Base-by-base conservation (phyloP, 73 alveolate species). In the Blepharisma japonicum region DNA sequence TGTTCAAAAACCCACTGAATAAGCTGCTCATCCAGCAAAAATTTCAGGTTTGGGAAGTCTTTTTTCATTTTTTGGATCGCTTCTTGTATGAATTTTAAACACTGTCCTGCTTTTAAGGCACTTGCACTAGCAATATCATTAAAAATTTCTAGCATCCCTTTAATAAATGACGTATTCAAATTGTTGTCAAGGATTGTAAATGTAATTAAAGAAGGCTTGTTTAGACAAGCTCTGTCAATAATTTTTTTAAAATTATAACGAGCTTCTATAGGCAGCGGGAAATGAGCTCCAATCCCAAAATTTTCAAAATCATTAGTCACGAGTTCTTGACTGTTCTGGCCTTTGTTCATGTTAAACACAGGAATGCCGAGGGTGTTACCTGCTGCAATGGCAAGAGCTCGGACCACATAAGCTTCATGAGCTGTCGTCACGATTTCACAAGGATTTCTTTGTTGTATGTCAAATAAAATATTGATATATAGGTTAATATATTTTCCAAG, bases 221-320 rank as follows among this genome's bases (percentile, higher is more conserved):
- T 25, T 9, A n/a, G 2, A 2, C 74, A n/a, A 20, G 74, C 47
- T 9, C 46, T n/a, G 2, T 18, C n/a, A 25, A 61, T 39, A 61
- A 61, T 39, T 5, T 61, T 39, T 61, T 25, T 61, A 8, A 61
- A 61, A 4, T 14, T 61, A 39, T 14, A 61, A 8, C 23, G 14
- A 14, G 74, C 74, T 61, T 61, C 74, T 1, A 61, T 61, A 1
- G 74, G 74, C 47, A 61, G 47, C 14, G 14, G 23, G 74, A 25
- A 14, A 14, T 61, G 47, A 25, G 50, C 11, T 18, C 14, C 74
- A 20, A 39, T 14, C 14, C 47, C 14, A 25, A 61, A 61, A 61
- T 61, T 39, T 20, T 61, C 23, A 61, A 61, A 61, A 32, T 32
- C 42, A 32, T 32, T 32, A 32, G 42, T 32, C 42, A 32, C 42